Percentiles rank a stretch among this genome's conserved stretches.
These are phyloP conservation scores for Thamnidium elegans DNA, from an alignment of 192 early-diverging fungal species.

Conservation along the genomic window DNA sequence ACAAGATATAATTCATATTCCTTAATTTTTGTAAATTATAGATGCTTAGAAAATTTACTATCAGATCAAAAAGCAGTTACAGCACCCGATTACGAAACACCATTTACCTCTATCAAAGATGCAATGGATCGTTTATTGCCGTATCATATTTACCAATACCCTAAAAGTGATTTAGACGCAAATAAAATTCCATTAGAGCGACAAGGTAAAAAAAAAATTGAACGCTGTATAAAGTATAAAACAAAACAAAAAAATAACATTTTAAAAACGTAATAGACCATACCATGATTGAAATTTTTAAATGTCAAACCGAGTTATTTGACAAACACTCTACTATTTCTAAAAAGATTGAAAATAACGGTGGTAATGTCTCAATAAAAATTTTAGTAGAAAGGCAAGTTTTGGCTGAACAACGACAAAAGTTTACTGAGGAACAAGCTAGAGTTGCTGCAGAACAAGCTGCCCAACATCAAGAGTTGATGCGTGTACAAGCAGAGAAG, in stretches of 20 bases:
- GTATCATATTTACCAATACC: constrained; percentile 74
- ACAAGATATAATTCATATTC: background rate
- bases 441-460: constrained; percentile 20
- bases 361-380: background rate
- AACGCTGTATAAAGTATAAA: background rate
- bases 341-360: constrained; percentile 6
- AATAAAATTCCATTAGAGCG: constrained; percentile 35
- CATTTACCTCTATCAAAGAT: constrained; percentile 59
- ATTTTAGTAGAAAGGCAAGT: constrained; percentile 20
- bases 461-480: constrained; percentile 21
- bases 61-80: constrained; percentile 45
- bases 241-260: background rate
- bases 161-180: constrained; percentile 42
- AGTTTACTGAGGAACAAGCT: constrained; percentile 31
- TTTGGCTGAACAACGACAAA: constrained; percentile 24
- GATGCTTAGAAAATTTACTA: constrained; percentile 47
- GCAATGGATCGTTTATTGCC: constrained; percentile 65
- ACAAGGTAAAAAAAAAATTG: constrained; percentile 26
- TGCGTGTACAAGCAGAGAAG: constrained; percentile 24
- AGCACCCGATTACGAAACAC: constrained; percentile 54
- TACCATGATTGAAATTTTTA: constrained; percentile 28
- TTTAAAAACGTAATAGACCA: constrained; percentile 2
- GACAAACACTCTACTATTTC: constrained; percentile 16
- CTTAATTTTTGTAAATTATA: background rate
- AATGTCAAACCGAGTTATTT: constrained; percentile 25